These are phyloP conservation scores for Pseudopyrenochaeta lycopersici DNA, from an alignment of 2,329 filamentous ascomycete genomes.

Conservation along the genomic window DNA sequence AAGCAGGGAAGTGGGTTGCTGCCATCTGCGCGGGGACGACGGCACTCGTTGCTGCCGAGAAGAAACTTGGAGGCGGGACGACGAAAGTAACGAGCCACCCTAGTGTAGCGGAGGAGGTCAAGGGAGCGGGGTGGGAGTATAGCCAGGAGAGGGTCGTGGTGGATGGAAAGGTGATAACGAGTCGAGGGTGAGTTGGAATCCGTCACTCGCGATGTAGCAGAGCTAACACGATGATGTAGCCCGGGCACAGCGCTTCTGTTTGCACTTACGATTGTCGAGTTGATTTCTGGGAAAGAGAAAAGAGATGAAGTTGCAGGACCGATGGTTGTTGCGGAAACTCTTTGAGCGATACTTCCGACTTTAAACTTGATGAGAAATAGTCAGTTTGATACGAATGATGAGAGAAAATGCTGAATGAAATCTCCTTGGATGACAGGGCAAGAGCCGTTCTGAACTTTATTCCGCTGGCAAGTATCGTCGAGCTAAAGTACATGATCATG, in stretches of 20 bases:
- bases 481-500: no score
- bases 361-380: no score
- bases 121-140: conserved; percentile 45
- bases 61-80: conserved; percentile 26
- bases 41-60: conserved; percentile 42
- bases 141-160: conserved; percentile 48
- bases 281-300: conserved; percentile 53
- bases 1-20: conserved; percentile 42
- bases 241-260: conserved; percentile 52
- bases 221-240: conserved; percentile 21
- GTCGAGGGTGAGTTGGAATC: conserved; percentile 38
- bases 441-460: no score
- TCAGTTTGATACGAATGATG: no score
- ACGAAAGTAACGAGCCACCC: conserved; percentile 49
- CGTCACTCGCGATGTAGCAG: neutral
- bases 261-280: conserved; percentile 50
- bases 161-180: conserved; percentile 46
- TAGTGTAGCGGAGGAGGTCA: conserved; percentile 45
- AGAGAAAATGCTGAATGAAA: no score
- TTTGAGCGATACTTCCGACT: conserved; percentile 16
- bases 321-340: conserved; percentile 51
- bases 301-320: conserved; percentile 60
- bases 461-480: no score
- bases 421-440: no score
- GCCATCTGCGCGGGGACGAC: conserved; percentile 52